Base-by-base conservation (phyloP, 129 eudicot genomes). In the Oenanthe sinensis region DNA sequence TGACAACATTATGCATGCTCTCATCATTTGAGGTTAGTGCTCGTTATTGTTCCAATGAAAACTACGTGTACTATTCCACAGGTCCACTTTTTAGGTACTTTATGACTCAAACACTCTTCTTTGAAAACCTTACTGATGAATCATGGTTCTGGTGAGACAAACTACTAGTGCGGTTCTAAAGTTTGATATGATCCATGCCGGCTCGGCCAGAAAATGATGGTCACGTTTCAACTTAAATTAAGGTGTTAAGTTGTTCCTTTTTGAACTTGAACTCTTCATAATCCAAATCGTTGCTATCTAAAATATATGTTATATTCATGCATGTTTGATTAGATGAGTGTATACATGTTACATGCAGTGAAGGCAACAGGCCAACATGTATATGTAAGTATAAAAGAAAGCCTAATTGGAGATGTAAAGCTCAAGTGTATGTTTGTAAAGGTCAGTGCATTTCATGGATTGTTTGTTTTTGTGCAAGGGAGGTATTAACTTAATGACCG, bases 81-180 rank as follows among this genome's bases (percentile, higher is more conserved):
- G 33, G 67, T 58, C 67, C 67, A 58, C 67, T 1, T 54, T 54
- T 20, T 22, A 28, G 28, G 28, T 20, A 55, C 63, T n/a, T 54
- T 54, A 54, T 54, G 65, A 55, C 65, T 22, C 67, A 0, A n/a
- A n/a, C 26, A 0, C 65, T 24, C 68, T n/a, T n/a, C 13, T 58
- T n/a, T 60, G 68, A 24, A 24, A 24, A 24, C 33, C 68, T 60
- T 9, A n/a, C 68, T 60, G 15, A n/a, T 60, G 44, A 69, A 30
- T 69, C 74, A 69, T 69, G 44, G 44, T 69, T 69, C 42, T 69
- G 74, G 74, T 36, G 74, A 69, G 74, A 69, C 74, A 69, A 36
- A 6, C 45, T 16, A 20, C 45, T 69, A 69, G 74, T 69, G 74
- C 44, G 22, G 13, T 13, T 28, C 12, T 26, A 68, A 68, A 36